Evolutionary conservation across 768 basidiomycete genomes (phyloP), one percentile per base, ranked within the genome.

Genomic region (Paxillus ammoniavirescens): DNA sequence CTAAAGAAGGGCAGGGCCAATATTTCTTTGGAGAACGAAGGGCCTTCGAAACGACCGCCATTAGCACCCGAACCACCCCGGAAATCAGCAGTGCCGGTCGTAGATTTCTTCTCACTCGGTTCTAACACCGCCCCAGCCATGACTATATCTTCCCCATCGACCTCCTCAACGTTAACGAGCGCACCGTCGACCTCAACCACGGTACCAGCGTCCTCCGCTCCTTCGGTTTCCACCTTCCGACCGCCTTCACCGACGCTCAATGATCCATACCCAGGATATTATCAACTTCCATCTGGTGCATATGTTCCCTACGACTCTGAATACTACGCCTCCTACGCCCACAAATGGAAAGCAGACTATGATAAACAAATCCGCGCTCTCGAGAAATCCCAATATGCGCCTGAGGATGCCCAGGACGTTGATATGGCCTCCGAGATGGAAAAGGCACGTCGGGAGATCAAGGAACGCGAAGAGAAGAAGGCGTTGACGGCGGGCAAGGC

Each of bases 251-350:
- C 92, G 1, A 86, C 84, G 6, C 80, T 82, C 4, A 75, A 76
- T 8, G 92, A 93, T 63, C 81, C 82, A 14, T 91, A 92, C 67
- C 92, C 92, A 1, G 92, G 92, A 6, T 94, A 93, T 72, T 93
- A 93, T 61, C 84, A 86, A 50, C 77, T 88, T 17, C 90, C 92
- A 0, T 87, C 89, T 7, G 92, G 92, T 15, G 69, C 78, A 33
- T 95, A 91, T 84, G 86, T 82, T 23, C 82, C 84, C 0, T 78
- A 93, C 63, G 89, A 93, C 48, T 69, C 81, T 0, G 77, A 65
- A 33, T 90, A 89, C 67, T 93, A 89, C 61, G 76, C 75, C 17
- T 78, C 74, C 43, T 88, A 86, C 66, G 76, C 83, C 61, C 78
- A 82, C 52, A 86, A 83, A 63, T 93, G 90, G 91, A 76, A 89